These are phyloP conservation scores for Boletus vermiculosoides DNA, from an alignment of 768 basidiomycete genomes.

Conservation along the genomic window DNA sequence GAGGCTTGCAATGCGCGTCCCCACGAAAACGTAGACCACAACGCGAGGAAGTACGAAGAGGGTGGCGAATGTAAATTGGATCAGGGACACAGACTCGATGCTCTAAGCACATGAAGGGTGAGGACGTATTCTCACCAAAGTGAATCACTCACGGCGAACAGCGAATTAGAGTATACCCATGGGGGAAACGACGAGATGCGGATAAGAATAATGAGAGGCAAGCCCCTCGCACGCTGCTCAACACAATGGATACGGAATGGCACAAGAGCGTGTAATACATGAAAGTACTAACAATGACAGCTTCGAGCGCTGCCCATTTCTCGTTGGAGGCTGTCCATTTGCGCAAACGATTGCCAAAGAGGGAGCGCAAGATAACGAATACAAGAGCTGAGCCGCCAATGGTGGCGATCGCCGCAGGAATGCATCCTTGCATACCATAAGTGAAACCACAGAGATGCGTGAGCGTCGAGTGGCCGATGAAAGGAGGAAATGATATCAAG, in stretches of 20 bases:
- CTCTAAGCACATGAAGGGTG: slow-evolving; percentile 43
- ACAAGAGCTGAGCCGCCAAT: slow-evolving; percentile 60
- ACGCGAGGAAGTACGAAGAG: slow-evolving; percentile 69
- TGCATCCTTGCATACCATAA: slow-evolving; percentile 77
- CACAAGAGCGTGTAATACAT: background rate
- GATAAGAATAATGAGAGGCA: slow-evolving; percentile 80
- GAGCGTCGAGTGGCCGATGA: slow-evolving; percentile 31
- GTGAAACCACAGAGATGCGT: slow-evolving; percentile 77
- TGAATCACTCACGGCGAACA: slow-evolving; percentile 63
- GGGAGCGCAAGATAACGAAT: slow-evolving; percentile 58
- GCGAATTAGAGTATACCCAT: slow-evolving; percentile 81
- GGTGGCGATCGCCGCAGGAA: slow-evolving; percentile 59
- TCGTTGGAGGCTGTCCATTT: slow-evolving; percentile 61
- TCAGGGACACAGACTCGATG: slow-evolving; percentile 68
- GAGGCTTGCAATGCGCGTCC: slow-evolving; percentile 67
- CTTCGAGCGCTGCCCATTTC: slow-evolving; percentile 77
- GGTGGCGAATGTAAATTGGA: slow-evolving; percentile 78
- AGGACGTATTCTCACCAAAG: slow-evolving; percentile 1
- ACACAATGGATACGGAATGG: slow-evolving; percentile 1
- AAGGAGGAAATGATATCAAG: slow-evolving; percentile 32
- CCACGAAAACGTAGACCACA: slow-evolving; percentile 73
- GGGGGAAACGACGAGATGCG: slow-evolving; percentile 82
- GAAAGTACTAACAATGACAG: slow-evolving; percentile 57
- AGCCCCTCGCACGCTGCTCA: slow-evolving; percentile 64
- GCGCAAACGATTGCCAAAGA: slow-evolving; percentile 55